Evolutionary conservation across 208 protist species (phyloP).

Genomic region (Novymonas esmeraldas): DNA sequence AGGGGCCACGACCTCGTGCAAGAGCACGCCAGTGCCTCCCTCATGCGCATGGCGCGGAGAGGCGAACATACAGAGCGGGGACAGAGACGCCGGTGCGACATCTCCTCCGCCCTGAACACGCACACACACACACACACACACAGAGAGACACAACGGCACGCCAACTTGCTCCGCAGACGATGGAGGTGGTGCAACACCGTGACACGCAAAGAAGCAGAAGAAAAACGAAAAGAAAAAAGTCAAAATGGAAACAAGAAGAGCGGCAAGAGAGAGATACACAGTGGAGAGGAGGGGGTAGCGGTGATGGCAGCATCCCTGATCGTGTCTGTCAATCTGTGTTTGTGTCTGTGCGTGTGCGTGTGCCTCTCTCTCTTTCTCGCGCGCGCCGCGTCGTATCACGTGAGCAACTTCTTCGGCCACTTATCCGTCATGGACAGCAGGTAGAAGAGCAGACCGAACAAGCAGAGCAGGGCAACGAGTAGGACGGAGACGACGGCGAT

Average conservation of each 20-base stretch:
- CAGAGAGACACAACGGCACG: background rate
- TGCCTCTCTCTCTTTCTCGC: background rate
- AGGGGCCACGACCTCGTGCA: too few species aligned
- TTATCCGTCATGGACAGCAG: background rate
- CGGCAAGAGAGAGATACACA: too few species aligned
- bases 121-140: background rate
- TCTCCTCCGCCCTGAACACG: background rate
- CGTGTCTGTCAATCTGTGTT: background rate
- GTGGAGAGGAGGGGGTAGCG: background rate
- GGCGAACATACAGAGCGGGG: too few species aligned
- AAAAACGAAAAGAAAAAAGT: too few species aligned
- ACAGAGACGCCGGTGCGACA: too few species aligned
- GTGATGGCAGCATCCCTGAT: background rate
- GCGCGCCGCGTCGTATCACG: background rate
- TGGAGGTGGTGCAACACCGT: too few species aligned
- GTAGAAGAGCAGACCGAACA: constrained; percentile 7
- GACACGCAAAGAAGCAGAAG: too few species aligned
- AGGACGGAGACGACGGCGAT: constrained; percentile 7
- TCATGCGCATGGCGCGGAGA: too few species aligned
- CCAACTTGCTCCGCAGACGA: too few species aligned
- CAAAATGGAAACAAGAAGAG: too few species aligned
- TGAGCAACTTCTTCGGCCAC: constrained; percentile 8
- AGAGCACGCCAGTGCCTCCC: too few species aligned
- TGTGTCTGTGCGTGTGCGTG: constrained; percentile 1
- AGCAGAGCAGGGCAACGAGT: constrained; percentile 11